Percentiles rank a stretch among this genome's conserved stretches.
Evolutionary conservation across 441 rosid genomes (phyloP).

Genomic region (Aleurites moluccanus): DNA sequence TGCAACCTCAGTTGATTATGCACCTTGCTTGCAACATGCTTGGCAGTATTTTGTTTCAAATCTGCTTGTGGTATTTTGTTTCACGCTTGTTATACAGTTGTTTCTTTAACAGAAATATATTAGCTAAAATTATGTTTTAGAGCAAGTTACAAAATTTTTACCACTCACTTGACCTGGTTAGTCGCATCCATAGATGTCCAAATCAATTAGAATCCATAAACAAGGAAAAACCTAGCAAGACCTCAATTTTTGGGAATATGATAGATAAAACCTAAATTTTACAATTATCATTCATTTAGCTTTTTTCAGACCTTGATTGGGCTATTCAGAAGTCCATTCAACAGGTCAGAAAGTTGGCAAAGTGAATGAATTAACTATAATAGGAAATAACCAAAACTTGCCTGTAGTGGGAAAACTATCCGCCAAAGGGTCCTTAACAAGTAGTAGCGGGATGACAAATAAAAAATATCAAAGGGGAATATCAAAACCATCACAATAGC

Average conservation of each 20-base stretch:
- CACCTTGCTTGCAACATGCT: background rate
- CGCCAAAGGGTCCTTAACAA: slow-evolving; percentile 90
- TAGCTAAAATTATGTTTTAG: background rate
- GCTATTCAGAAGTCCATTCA: background rate
- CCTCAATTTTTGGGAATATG: background rate
- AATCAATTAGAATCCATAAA: background rate
- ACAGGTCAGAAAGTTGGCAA: slow-evolving; percentile 9
- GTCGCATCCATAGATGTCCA: background rate
- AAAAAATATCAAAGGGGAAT: slow-evolving; percentile 88
- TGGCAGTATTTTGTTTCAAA: background rate
- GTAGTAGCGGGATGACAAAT: slow-evolving; percentile 78
- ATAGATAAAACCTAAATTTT: background rate
- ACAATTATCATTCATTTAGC: background rate
- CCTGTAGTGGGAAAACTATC: slow-evolving; percentile 89
- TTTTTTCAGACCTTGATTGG: background rate
- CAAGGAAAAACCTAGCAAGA: background rate
- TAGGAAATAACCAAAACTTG: slow-evolving; percentile 26
- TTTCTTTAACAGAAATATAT: background rate
- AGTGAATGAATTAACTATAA: background rate
- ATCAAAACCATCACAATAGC: slow-evolving; percentile 68
- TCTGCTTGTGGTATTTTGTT: background rate
- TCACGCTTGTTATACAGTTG: background rate
- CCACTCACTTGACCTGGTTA: background rate
- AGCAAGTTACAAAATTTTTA: background rate
- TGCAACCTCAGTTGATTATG: background rate